Evolutionary conservation across 2,329 filamentous ascomycete species (phyloP), one percentile per base, ranked within the genome.

Genomic region (Talaromyces sp.): DNA sequence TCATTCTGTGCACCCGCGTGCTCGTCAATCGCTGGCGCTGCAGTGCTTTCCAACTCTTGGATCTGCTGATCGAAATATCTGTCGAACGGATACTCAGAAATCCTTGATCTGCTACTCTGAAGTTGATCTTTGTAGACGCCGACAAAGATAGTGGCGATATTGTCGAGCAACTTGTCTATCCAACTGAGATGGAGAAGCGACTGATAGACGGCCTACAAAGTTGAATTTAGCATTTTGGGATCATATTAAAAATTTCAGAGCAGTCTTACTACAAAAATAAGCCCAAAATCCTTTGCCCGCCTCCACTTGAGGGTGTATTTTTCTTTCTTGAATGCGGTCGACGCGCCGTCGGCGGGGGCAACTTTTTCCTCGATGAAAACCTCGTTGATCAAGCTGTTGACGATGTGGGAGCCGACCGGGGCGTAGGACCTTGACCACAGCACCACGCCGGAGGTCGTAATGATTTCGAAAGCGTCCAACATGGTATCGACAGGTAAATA

Each of bases 231-330:
- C n/a, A 2, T 46, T 46, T 13, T 13, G 1, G 19, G 11, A 41
- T 2, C 21, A 24, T 46, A 1, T 8, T 3, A 24, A 1, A 46
- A 11, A 13, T 21, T 19, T 17, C 2, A 14, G 19, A 52, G 7
- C 19, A 29, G 24, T 74, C 86, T 64, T 80, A 96, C 92, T 70
- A 98, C 93, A 76, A 99, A 99, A 66, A 99, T 96, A 66, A 99
- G 79, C 46, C 93, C 92, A 58, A 98, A 80, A 72, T 99, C 95
- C 78, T 97, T 98, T 58, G 89, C 89, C 38, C 90, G 86, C 4
- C 91, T 92, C 90, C 93, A 99, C 78, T 95, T 96, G 67, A 99
- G 75, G 0, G 92, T 98, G 73, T 98, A 96, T 67, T 96, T 92
- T 68, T 98, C 95, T 70, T 90, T 89, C 76, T 86, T 91, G 79